These are phyloP conservation scores for Nannochloropsis granulata DNA, from an alignment of 108 stramenopile species.

Conservation along the genomic window DNA sequence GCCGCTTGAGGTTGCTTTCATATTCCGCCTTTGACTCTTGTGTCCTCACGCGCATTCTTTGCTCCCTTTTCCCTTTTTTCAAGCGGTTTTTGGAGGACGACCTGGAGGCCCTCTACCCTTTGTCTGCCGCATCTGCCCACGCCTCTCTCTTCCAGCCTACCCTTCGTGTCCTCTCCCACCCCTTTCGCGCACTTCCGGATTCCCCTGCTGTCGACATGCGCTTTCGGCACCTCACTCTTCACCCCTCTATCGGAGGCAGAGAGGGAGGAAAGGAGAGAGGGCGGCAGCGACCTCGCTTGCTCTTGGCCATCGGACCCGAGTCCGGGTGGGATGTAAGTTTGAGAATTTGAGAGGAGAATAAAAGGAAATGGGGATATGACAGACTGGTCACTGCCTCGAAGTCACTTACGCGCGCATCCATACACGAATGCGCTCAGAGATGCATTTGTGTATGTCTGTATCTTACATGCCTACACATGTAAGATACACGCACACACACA, in stretches of 20 bases:
- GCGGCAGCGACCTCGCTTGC: neutral
- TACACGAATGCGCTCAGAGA: too few species aligned
- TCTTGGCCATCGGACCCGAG: neutral
- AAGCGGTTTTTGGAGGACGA: neutral
- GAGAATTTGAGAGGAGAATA: neutral
- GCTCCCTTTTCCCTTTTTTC: neutral
- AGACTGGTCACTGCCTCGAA: neutral
- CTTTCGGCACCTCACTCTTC: neutral
- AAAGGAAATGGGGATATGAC: neutral
- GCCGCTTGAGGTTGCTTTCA: neutral
- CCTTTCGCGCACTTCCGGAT: neutral
- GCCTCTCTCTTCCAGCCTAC: neutral
- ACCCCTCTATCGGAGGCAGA: neutral
- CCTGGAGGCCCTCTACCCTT: neutral
- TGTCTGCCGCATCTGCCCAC: neutral
- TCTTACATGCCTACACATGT: too few species aligned
- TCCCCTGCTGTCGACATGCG: neutral
- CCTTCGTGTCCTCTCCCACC: neutral
- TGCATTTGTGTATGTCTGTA: too few species aligned
- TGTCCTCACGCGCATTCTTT: neutral
- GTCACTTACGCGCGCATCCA: too few species aligned
- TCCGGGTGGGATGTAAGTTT: neutral
- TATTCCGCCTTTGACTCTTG: too few species aligned
- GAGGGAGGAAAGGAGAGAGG: neutral
- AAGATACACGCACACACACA: too few species aligned